Evolutionary conservation across 2,329 filamentous ascomycete species (phyloP), one percentile per base, ranked within the genome.

Genomic region (Sarocladium kiliense): DNA sequence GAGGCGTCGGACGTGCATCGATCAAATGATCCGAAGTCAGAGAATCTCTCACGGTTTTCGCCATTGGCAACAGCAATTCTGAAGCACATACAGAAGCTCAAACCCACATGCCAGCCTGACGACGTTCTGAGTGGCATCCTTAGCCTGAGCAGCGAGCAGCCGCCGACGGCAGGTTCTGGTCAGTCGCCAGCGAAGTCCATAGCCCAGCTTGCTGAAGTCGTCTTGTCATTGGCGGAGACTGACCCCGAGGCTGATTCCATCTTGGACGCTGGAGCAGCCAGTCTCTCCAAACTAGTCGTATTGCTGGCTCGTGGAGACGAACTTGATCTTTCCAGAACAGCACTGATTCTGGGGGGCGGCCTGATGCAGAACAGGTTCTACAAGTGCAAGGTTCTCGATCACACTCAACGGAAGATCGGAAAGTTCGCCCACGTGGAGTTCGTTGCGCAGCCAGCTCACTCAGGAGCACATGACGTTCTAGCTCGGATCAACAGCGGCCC

Each of bases 1-100:
- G 57, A 57, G 2, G 56, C 59, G 3, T 57, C 67, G 9, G 71
- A 75, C 53, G 55, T 63, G 2, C 56, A 61, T 12, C 44, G 26
- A 19, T 32, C 44, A 3, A 32, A 5, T 25, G 57, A 54, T 25
- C 39, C 61, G 6, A 39, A 50, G 4, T 5, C 39, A 16, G 39
- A 53, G 18, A 27, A 34, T 2, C 25, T 19, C 23, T 32, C 23
- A 3, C 3, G 26, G 7, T 30, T 58, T 2, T 37, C 56, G 3
- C 54, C 51, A 4, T 53, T 63, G n/a, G 41, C 60, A 16, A 53
- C 50, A 6, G 61, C 62, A 2, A 47, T 65, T 12, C 23, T 58
- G 14, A 10, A 50, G 19, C 57, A 62, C 27, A 60, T 64, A 34
- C 50, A 56, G 36, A 32, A 34, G 21, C 42, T 41, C 16, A 57